These are phyloP conservation scores for Penicillium sp. DNA, from an alignment of 2,329 filamentous ascomycete genomes.

Conservation along the genomic window DNA sequence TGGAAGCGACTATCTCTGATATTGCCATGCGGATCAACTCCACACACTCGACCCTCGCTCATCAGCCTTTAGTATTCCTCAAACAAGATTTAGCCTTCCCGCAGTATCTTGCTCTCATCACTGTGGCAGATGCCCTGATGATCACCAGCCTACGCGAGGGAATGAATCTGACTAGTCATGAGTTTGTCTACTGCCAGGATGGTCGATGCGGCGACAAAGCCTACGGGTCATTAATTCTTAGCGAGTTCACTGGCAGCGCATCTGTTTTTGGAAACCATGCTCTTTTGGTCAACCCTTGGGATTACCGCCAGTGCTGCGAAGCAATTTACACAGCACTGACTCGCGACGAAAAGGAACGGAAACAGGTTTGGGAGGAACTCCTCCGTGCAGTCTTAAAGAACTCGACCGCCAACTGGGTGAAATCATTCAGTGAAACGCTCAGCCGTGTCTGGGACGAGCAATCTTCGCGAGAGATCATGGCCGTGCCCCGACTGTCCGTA, in stretches of 20 bases:
- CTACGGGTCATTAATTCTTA: constrained; percentile 84
- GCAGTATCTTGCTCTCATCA: constrained; percentile 88
- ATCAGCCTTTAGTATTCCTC: constrained; percentile 88
- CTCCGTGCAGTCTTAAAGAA: constrained; percentile 72
- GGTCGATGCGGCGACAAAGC: constrained; percentile 71
- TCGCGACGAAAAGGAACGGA: constrained; percentile 73
- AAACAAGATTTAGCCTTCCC: constrained; percentile 92
- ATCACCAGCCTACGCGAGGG: constrained; percentile 94
- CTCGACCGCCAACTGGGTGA: constrained; percentile 83
- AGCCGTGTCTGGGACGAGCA: constrained; percentile 79
- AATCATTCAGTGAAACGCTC: constrained; percentile 68
- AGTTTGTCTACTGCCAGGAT: constrained; percentile 91
- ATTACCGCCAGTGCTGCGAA: constrained; percentile 82
- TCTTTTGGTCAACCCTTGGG: constrained; percentile 90
- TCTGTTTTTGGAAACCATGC: constrained; percentile 79
- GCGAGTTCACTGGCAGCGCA: constrained; percentile 90
- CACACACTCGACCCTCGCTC: constrained; percentile 81
- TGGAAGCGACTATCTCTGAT: constrained; percentile 84
- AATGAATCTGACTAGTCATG: constrained; percentile 95
- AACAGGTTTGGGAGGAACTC: constrained; percentile 69
- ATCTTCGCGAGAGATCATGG: constrained; percentile 76
- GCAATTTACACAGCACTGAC: constrained; percentile 81
- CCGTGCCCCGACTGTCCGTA: constrained; percentile 79
- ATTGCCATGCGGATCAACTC: constrained; percentile 95
- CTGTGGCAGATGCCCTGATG: constrained; percentile 86